Conservation (phyloP, 164 flowering plant species). For the Chimonanthus salicifolius region DNA sequence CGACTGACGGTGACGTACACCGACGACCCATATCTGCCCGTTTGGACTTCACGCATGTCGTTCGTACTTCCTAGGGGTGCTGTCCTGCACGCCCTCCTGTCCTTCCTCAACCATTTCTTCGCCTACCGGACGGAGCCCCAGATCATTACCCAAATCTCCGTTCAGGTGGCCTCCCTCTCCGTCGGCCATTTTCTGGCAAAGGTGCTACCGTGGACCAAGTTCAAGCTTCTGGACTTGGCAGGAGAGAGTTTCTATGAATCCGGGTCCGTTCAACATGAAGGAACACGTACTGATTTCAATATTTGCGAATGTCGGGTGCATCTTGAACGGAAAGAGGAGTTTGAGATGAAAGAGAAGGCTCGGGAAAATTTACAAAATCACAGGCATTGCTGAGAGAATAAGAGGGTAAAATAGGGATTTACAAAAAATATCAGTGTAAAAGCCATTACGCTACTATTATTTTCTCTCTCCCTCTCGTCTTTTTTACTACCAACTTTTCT, state of each 20-base stretch:
- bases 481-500: no score
- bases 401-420: conserved; percentile 7
- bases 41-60: conserved; percentile 96
- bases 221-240: conserved; percentile 31
- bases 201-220: conserved; percentile 41
- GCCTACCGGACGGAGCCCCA: conserved; percentile 66
- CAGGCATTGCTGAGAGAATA: conserved; percentile 22
- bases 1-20: conserved; percentile 72
- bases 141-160: conserved; percentile 51
- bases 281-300: conserved; percentile 72
- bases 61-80: conserved; percentile 35
- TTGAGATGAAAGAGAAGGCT: no score
- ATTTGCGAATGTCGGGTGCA: conserved; percentile 76
- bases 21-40: conserved; percentile 79
- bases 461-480: no score
- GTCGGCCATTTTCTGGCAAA: conserved; percentile 60
- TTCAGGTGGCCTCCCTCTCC: conserved; percentile 59
- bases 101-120: conserved; percentile 84
- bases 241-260: conserved; percentile 45
- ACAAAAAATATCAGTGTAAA: no score
- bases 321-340: conserved; percentile 26
- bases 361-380: no score
- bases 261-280: conserved; percentile 76
- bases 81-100: conserved; percentile 63
- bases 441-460: no score